Evolutionary conservation across 2,329 filamentous ascomycete genomes (phyloP), one percentile per base, ranked within the genome.

Genomic region (Cercospora zeae-maydis): DNA sequence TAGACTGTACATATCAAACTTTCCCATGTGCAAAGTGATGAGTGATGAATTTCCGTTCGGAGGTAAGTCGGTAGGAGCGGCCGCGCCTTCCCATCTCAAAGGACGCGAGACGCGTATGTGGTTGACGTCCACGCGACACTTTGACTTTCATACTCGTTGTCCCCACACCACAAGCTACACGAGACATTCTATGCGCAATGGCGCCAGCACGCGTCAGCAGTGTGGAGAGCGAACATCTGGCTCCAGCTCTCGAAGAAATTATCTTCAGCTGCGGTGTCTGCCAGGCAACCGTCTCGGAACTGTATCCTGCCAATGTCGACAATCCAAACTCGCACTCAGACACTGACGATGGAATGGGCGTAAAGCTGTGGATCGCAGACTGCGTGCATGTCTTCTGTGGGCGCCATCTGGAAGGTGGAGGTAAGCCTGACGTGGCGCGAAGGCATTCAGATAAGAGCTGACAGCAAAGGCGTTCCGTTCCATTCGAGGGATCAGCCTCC

Each of bases 181-280:
- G 30, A 31, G 42, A 58, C 42, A 36, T 37, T n/a, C 24, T 34
- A 33, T 16, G 13, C 13, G 52, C 55, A 4, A 70, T 67, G 66
- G 63, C 65, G 39, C 56, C 65, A 34, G 37, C 62, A 21, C 51
- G 53, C 30, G 47, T 30, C 27, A 52, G 57, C 8, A 58, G 49
- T 5, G 47, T 34, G 37, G 54, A 30, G 11, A 34, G 36, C 47
- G 53, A 34, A 31, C 45, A 63, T 16, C 33, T 47, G 9, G 59
- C 62, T n/a, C 47, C 59, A 34, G 70, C 51, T 2, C 60, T 72
- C 13, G 64, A 68, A 54, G 70, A 83, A 63, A 73, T 82, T 63
- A 78, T 83, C 56, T 81, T 83, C 69, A 78, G 77, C 65, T 84
- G 82, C 69, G 74, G 74, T 30, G 66, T 82, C 37, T 84, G 82